Evolutionary conservation across 1,284 basidiomycete genomes (phyloP), one percentile per base, ranked within the genome.

Genomic region (Cystobasidium slooffiae): DNA sequence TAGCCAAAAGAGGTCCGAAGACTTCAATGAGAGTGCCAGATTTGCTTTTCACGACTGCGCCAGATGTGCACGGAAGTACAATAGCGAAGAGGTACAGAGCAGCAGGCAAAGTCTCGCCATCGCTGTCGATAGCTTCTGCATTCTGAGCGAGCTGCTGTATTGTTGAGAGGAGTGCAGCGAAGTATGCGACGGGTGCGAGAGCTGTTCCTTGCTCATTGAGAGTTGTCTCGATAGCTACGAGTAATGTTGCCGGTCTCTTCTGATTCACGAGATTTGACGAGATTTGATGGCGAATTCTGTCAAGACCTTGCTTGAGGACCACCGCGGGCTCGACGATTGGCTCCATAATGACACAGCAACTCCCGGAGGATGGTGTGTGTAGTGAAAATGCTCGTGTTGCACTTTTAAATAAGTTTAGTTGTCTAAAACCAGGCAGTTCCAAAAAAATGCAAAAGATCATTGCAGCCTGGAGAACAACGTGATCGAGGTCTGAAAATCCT

Each of bases 21-120:
- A 83, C 78, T 9, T 75, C 51, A 18, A 78, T 51, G 43, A 78
- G 59, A 4, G 75, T 58, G 51, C 89, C 87, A n/a, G 86, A 83
- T 65, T 84, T 83, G 16, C 82, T 80, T 14, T 81, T 75, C 39
- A 84, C 78, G 10, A 83, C 81, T 20, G 74, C 37, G 8, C 56
- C 59, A 8, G 93, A 86, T 53, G 94, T 90, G 81, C 90, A 91
- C 8, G 93, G 81, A 87, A 87, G 74, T 72, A 87, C 83, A 51
- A 94, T 85, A 37, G 92, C 91, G 56, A 97, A 85, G n/a, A 97
- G 87, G 83, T 97, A 97, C 9, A 97, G 86, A 72, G 90, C 88
- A 53, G 94, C 93, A 43, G 94, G 91, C 16, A 96, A 85, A 39
- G 94, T 84, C 77, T 79, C 91, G 68, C 94, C 91, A 18, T 87